These are phyloP conservation scores for Daldinia decipiens DNA, from an alignment of 495 filamentous ascomycete genomes.

Conservation along the genomic window DNA sequence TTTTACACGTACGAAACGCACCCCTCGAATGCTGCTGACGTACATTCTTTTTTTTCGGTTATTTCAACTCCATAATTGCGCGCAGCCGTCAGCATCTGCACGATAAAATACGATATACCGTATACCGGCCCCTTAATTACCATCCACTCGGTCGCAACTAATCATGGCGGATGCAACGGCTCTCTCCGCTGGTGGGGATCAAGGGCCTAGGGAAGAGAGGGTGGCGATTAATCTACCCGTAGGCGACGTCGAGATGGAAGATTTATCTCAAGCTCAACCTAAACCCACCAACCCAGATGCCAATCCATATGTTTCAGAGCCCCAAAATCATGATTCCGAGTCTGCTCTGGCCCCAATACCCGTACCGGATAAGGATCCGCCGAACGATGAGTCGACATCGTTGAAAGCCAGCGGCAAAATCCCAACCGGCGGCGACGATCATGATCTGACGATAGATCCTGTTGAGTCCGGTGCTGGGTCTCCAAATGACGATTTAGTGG, in stretches of 20 bases:
- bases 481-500: conserved; percentile 56
- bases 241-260: conserved; percentile 48
- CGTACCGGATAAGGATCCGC: conserved; percentile 40
- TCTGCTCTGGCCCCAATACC: conserved; percentile 34
- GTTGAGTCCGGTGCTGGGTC: conserved; percentile 48
- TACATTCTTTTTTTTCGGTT: conserved; percentile 39
- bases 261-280: conserved; percentile 41
- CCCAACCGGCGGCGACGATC: conserved; percentile 32
- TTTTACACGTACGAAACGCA: conserved; percentile 21
- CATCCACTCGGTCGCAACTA: conserved; percentile 29
- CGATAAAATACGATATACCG: conserved; percentile 12
- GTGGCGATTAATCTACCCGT: conserved; percentile 39
- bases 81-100: conserved; percentile 27
- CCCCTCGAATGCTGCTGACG: conserved; percentile 23
- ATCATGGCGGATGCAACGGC: conserved; percentile 43
- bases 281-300: conserved; percentile 40
- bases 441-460: conserved; percentile 57
- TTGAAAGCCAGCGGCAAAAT: conserved; percentile 41
- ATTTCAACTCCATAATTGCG: conserved; percentile 26
- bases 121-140: conserved; percentile 10
- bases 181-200: conserved; percentile 42
- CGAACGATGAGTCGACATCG: conserved; percentile 31
- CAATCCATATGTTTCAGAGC: conserved; percentile 16
- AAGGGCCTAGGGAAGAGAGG: conserved; percentile 38
- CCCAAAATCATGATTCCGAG: conserved; percentile 37